Evolutionary conservation across 495 filamentous ascomycete species (phyloP), one percentile per base, ranked within the genome.

Genomic region (Penicillium roqueforti): DNA sequence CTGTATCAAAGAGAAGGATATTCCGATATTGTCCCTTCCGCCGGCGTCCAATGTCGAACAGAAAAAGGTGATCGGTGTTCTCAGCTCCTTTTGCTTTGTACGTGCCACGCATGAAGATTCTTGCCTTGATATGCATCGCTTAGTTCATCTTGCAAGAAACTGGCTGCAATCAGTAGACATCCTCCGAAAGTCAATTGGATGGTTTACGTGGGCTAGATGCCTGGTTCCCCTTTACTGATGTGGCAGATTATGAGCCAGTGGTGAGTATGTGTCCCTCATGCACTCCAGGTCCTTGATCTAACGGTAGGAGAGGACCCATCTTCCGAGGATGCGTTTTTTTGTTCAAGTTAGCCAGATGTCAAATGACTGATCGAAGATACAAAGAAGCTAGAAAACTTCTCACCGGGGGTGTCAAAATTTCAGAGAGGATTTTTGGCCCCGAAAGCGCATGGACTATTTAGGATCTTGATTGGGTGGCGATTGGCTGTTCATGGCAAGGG

Each of bases 181-280:
- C 1, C 39, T 54, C 3, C 16, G 23, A 6, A 13, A 34, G 0
- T 63, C 56, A 59, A 7, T 11, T 47, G 9, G n/a, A 48, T 18
- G 57, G 47, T 18, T 20, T 62, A 13, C 22, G 7, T 20, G 34
- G 47, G 16, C n/a, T 74, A 0, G n/a, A 25, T 23, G 5, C n/a
- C n/a, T n/a, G n/a, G n/a, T n/a, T n/a, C n/a, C n/a, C n/a, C n/a
- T n/a, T n/a, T n/a, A n/a, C n/a, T n/a, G n/a, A n/a, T n/a, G n/a
- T n/a, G n/a, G n/a, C n/a, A n/a, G n/a, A n/a, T n/a, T n/a, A n/a
- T n/a, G 20, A 42, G 10, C 38, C 32, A 58, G 14, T 70, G 66
- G 68, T 55, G 59, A 29, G 49, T 53, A 47, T 62, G 66, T 18
- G 10, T 75, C n/a, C 70, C 71, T 36, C 73, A 75, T 57, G 68